Conservation (phyloP, 1,284 basidiomycete genomes). For the Jaminaea rosea region DNA sequence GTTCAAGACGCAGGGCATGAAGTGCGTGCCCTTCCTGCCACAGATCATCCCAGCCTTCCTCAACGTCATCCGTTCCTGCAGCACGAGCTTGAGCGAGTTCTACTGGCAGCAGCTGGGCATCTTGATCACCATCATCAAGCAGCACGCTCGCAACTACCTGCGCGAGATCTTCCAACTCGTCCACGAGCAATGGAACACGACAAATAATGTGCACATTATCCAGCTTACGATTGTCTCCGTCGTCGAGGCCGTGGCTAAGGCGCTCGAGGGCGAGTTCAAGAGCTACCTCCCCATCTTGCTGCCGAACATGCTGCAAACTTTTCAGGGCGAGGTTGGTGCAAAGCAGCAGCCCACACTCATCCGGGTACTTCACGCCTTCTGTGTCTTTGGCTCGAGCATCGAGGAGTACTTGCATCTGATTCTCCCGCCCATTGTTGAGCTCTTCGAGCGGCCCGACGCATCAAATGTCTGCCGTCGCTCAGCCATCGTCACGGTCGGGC, state of each 20-base stretch:
- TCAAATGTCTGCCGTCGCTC: conserved; percentile 69
- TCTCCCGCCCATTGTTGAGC: conserved; percentile 84
- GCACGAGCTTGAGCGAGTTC: conserved; percentile 74
- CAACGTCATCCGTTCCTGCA: conserved; percentile 70
- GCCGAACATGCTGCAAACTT: conserved; percentile 76
- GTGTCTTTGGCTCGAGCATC: conserved; percentile 89
- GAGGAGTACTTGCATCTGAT: conserved; percentile 97
- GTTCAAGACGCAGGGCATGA: conserved; percentile 93
- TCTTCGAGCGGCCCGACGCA: conserved; percentile 76
- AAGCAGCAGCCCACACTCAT: conserved; percentile 61
- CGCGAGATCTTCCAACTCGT: conserved; percentile 44
- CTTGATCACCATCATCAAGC: conserved; percentile 91
- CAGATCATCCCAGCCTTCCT: conserved; percentile 96
- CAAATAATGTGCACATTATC: conserved; percentile 55
- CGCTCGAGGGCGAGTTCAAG: conserved; percentile 94
- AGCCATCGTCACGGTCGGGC: conserved; percentile 84
- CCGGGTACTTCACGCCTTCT: conserved; percentile 83
- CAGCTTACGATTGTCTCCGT: conserved; percentile 88
- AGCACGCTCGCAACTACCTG: conserved; percentile 74
- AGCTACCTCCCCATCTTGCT: conserved; percentile 89
- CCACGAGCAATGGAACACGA: conserved; percentile 49
- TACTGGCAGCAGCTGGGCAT: conserved; percentile 94
- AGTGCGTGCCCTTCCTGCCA: conserved; percentile 89
- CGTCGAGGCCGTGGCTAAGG: conserved; percentile 87
- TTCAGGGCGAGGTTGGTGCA: conserved; percentile 49